A percentile compares a stretch with the other conserved stretches of the same genome.
These are phyloP conservation scores for Staphylotrichum tortipilum DNA, from an alignment of 495 filamentous ascomycete genomes.

Conservation along the genomic window DNA sequence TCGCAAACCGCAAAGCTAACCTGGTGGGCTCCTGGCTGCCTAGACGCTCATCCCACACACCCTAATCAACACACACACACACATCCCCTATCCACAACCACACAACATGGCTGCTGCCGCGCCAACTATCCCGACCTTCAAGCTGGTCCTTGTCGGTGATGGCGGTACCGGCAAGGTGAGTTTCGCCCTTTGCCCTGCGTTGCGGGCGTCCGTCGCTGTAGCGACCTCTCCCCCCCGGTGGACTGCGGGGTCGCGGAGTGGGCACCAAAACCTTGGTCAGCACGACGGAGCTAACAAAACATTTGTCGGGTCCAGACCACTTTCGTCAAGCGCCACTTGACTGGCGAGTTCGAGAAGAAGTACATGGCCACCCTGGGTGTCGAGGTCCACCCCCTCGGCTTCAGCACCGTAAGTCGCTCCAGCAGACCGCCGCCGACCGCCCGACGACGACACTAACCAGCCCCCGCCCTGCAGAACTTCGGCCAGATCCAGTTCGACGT, in stretches of 20 bases:
- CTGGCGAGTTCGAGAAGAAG: slow-evolving; percentile 99
- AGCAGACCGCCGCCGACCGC: too few relatives aligned
- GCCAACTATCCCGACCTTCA: slow-evolving; percentile 82
- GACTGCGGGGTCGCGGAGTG: slow-evolving; percentile 21
- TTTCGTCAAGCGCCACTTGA: slow-evolving; percentile 99
- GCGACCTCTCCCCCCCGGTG: not conserved
- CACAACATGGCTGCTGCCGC: slow-evolving; percentile 49
- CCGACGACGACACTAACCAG: too few relatives aligned
- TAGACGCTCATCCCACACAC: slow-evolving; percentile 20
- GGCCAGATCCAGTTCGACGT: slow-evolving; percentile 98
- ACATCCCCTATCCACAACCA: too few relatives aligned
- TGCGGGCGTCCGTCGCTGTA: not conserved
- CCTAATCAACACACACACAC: slow-evolving; percentile 18
- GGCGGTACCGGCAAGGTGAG: slow-evolving; percentile 98
- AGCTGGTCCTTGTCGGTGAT: slow-evolving; percentile 99
- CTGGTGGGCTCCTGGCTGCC: not conserved
- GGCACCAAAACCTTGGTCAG: slow-evolving; percentile 1
- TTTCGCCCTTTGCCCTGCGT: slow-evolving; percentile 7
- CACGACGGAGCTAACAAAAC: slow-evolving; percentile 19
- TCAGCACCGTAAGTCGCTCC: slow-evolving; percentile 70
- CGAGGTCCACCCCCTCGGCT: slow-evolving; percentile 91
- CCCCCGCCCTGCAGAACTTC: slow-evolving; percentile 76
- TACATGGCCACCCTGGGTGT: slow-evolving; percentile 99
- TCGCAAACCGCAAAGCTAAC: slow-evolving; percentile 16
- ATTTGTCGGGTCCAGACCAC: slow-evolving; percentile 75